Conservation (phyloP, 2,329 filamentous ascomycete species). For the Microdochium trichocladiopsis region DNA sequence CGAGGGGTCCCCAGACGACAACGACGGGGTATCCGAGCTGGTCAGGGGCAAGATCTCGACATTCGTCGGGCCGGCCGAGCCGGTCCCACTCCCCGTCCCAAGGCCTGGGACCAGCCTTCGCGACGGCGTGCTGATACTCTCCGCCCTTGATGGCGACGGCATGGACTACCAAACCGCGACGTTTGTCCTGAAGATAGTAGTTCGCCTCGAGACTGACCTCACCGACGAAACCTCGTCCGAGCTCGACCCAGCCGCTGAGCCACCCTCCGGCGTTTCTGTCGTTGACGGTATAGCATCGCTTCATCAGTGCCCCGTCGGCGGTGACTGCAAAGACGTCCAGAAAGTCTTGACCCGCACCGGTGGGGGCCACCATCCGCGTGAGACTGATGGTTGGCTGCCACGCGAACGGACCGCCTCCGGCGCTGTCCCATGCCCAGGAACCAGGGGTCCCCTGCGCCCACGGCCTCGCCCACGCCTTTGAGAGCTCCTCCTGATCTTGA, state of each 20-base stretch:
- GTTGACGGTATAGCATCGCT: background rate
- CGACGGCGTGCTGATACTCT: background rate
- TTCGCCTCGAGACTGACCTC: background rate
- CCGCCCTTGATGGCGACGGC: background rate
- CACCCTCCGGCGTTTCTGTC: background rate
- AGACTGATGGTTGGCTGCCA: background rate
- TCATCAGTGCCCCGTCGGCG: background rate
- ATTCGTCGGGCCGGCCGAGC: background rate
- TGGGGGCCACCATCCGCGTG: background rate
- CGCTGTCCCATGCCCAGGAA: background rate
- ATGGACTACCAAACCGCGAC: background rate
- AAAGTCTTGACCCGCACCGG: background rate
- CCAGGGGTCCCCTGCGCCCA: background rate
- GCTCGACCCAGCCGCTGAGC: background rate
- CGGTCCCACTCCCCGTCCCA: background rate
- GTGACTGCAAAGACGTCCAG: background rate
- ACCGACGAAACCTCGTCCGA: background rate
- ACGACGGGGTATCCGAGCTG: background rate
- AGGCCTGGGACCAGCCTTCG: background rate
- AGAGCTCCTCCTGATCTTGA: background rate
- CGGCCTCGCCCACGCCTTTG: background rate
- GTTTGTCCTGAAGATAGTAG: background rate
- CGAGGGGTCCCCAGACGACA: background rate
- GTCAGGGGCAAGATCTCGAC: background rate
- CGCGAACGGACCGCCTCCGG: background rate